These are phyloP conservation scores for Sarcodon sp. DNA, from an alignment of 768 basidiomycete species.

Conservation along the genomic window DNA sequence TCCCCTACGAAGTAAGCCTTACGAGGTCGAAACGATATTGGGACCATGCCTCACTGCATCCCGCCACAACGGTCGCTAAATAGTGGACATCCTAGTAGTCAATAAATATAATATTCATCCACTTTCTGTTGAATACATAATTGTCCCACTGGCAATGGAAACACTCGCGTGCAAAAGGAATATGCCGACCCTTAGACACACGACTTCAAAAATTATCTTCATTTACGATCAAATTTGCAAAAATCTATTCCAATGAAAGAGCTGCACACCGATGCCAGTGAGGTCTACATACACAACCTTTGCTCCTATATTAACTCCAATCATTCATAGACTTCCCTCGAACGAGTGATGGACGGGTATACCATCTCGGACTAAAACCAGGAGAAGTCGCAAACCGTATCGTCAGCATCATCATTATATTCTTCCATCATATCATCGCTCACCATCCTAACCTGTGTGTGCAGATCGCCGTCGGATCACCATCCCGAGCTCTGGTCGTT, in stretches of 20 bases:
- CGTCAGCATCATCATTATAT: constrained; percentile 23
- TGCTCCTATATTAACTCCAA: neutral
- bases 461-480: constrained; percentile 66
- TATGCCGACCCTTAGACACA: too few relatives aligned
- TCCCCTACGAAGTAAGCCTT: too few relatives aligned
- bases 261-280: constrained; percentile 53
- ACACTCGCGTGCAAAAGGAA: too few relatives aligned
- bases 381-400: constrained; percentile 79
- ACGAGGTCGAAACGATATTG: too few relatives aligned
- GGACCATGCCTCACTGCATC: too few relatives aligned
- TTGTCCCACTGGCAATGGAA: too few relatives aligned
- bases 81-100: too few relatives aligned
- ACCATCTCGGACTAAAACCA: constrained; percentile 62
- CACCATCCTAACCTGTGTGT: constrained; percentile 1
- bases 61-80: too few relatives aligned
- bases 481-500: constrained; percentile 49
- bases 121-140: too few relatives aligned
- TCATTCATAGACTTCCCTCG: constrained; percentile 57
- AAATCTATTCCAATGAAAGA: constrained; percentile 36
- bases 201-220: too few relatives aligned
- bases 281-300: constrained; percentile 14
- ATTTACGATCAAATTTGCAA: too few relatives aligned
- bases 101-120: too few relatives aligned
- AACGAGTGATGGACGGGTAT: constrained; percentile 60
- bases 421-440: neutral